Evolutionary conservation across 495 filamentous ascomycete species (phyloP), one percentile per base, ranked within the genome.

Genomic region (Parachaetomium inaequale): DNA sequence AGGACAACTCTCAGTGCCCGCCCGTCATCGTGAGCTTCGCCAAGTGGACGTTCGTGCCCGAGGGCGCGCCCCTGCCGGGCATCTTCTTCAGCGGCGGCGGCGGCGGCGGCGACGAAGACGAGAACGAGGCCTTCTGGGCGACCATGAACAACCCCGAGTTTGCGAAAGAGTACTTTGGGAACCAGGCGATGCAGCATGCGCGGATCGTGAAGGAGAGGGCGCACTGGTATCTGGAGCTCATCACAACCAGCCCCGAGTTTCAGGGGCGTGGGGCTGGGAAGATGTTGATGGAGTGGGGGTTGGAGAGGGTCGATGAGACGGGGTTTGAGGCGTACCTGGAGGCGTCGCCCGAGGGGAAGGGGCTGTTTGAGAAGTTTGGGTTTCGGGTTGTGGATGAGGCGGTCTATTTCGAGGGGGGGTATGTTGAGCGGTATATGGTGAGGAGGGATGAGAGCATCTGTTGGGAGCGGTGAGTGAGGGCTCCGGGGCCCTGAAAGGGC

Each of bases 331-430:
- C 80, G 6, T 87, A 81, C 70, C 65, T 87, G 6, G 84, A 86
- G 59, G 79, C 81, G 0, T 83, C 82, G 34, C 77, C 74, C 7
- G 74, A 73, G 10, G 84, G 84, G 10, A 72, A 72, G 38, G 70
- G 72, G 11, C 26, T 88, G n/a, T 88, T 87, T 72, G 57, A 78
- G 52, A 78, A 76, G 62, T 66, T 77, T 63, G 85, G 85, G 10
- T 87, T 82, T 72, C 65, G 75, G 59, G 63, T 70, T 11, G 59
- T 79, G 7, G 78, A 81, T 42, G 72, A 72, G 25, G 43, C 78
- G 8, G 46, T 47, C 4, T 65, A 77, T 63, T 64, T 66, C 25
- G 66, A 74, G 12, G 71, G 67, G 32, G 14, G 3, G 15, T 67
- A 63, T 53, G 45, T 49, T n/a, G 56, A 67, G 28, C 63, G 46